A percentile compares a stretch with the other conserved stretches of the same genome.
Conservation (phyloP, 169 alveolate species). For the Eimeria maxima region DNA sequence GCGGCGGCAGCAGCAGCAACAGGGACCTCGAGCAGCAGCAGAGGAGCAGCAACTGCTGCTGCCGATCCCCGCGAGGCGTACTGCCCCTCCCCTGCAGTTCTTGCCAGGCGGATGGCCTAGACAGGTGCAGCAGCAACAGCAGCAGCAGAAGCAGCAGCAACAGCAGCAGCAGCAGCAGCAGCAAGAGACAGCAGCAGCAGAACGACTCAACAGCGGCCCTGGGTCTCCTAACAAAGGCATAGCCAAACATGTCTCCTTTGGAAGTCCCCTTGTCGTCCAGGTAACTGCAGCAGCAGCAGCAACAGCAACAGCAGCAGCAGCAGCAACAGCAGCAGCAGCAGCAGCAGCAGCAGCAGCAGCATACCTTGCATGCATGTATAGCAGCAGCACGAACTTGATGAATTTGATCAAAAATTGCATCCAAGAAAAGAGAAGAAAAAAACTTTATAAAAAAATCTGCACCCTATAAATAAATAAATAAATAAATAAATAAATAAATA, state of each 20-base stretch:
- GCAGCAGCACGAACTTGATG: too few species aligned
- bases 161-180: slow-evolving; percentile 27
- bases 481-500: too few species aligned
- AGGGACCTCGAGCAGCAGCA: too few species aligned
- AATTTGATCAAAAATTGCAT: too few species aligned
- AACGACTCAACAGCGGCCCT: background rate
- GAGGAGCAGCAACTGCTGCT: background rate
- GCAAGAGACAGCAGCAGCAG: background rate
- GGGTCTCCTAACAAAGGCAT: background rate
- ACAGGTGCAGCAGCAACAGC: background rate
- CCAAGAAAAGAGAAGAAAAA: too few species aligned
- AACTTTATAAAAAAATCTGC: too few species aligned
- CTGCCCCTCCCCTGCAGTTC: background rate
- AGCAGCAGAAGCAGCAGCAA: background rate
- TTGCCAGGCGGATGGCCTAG: background rate
- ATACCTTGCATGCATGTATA: too few species aligned
- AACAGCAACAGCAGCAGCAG: slow-evolving; percentile 28
- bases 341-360: too few species aligned
- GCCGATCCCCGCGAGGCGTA: slow-evolving; percentile 47
- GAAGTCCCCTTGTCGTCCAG: slow-evolving; percentile 42
- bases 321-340: background rate
- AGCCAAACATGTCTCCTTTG: slow-evolving; percentile 25
- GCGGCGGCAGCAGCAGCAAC: slow-evolving; percentile 1
- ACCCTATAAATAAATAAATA: too few species aligned
- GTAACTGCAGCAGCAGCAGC: background rate